Evolutionary conservation across 2,329 filamentous ascomycete genomes (phyloP), one percentile per base, ranked within the genome.

Genomic region (Seiridium unicorne): DNA sequence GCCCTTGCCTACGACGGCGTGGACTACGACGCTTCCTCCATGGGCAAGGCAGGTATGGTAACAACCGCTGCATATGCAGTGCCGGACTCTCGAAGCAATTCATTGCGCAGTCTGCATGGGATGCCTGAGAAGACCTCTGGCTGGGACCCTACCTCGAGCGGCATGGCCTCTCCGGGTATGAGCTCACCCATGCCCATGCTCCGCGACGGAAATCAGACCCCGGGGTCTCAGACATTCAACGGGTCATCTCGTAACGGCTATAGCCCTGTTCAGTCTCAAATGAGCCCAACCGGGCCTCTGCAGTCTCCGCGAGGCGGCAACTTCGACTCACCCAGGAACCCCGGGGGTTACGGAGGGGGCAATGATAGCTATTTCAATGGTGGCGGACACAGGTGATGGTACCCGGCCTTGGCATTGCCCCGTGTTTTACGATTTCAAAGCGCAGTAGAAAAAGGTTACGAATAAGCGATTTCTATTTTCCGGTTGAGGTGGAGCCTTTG

Each of bases 1-100:
- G 72, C 73, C 26, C 77, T 83, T 61, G 63, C 68, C 51, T 73
- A 69, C 54, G 68, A 72, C 36, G 74, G 71, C 26, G 62, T 72
- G 54, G 76, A 78, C 59, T 79, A 78, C 67, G 69, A 76, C 53
- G 67, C 72, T 49, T 68, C 69, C 49, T 71, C 73, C 26, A 69
- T 72, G 58, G 67, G 69, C 44, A 69, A 72, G 54, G 68, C 68
- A 34, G 71, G 69, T 31, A 61, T 67, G 47, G 61, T 64, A n/a
- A 67, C 65, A 35, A 63, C 64, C 18, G 66, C 70, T 48, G 63
- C 70, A 42, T 76, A 76, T 65, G 72, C 66, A 53, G 63, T 77
- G 5, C 68, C 71, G 5, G 67, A 70, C 5, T 61, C 61, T 13
- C 58, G 61, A 2, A 62, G 51, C 58, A 63, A 70, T 48, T 69